Percentiles rank a stretch among this genome's conserved stretches.
These are phyloP conservation scores for Alternaria metachromatica DNA, from an alignment of 2,329 filamentous ascomycete species.

Conservation along the genomic window DNA sequence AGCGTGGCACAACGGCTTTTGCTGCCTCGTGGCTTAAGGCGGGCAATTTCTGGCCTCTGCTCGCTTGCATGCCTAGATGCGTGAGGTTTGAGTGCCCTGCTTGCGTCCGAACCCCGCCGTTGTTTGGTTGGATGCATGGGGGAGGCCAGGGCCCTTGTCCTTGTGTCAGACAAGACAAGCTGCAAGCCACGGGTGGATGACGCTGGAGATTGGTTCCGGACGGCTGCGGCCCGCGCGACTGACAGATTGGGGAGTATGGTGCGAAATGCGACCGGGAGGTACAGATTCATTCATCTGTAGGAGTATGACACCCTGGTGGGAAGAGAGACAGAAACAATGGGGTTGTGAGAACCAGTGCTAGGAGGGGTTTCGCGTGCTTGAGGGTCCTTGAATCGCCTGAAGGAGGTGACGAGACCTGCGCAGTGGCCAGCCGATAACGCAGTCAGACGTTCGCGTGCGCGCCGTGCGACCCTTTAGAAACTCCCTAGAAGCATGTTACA, in stretches of 20 bases:
- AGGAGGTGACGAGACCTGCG: not conserved
- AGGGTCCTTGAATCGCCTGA: not conserved
- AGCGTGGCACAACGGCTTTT: slow-evolving; percentile 29
- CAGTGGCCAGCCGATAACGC: not conserved
- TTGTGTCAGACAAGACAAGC: slow-evolving; percentile 16
- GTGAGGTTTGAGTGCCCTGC: slow-evolving; percentile 10
- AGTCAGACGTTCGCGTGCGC: not conserved
- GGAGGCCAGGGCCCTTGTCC: not conserved
- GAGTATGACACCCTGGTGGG: not conserved
- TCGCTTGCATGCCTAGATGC: slow-evolving; percentile 7
- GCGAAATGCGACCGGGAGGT: slow-evolving; percentile 2
- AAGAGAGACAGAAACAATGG: not conserved
- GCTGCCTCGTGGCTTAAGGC: slow-evolving; percentile 21
- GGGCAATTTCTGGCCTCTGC: slow-evolving; percentile 1
- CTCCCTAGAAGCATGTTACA: slow-evolving; percentile 10
- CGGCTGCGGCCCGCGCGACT: slow-evolving; percentile 14
- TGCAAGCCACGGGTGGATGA: not conserved
- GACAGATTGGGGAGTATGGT: slow-evolving; percentile 17
- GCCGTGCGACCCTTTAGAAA: slow-evolving; percentile 13
- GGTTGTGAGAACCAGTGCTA: not conserved
- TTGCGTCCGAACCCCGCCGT: slow-evolving; percentile 18
- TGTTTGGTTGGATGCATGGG: slow-evolving; percentile 5
- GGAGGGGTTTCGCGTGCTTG: not conserved
- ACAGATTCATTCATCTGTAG: not conserved
- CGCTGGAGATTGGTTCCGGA: slow-evolving; percentile 3